Evolutionary conservation across 495 filamentous ascomycete genomes (phyloP).

Genomic region (Amniculicola lignicola): DNA sequence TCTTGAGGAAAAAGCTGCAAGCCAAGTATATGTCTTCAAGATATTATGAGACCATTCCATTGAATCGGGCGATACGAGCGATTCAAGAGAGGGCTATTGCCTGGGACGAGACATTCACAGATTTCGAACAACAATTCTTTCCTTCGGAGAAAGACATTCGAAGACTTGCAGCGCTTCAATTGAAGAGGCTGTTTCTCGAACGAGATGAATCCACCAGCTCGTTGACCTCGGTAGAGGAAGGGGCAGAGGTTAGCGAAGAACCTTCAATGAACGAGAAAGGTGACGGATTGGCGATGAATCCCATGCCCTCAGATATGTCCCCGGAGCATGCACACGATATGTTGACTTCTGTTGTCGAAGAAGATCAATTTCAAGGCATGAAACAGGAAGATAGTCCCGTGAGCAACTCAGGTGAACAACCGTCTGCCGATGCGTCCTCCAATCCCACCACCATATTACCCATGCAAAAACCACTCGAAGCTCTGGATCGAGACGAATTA

Average conservation of each 20-base stretch:
- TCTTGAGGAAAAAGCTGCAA: conserved; percentile 72
- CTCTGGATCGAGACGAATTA: conserved; percentile 51
- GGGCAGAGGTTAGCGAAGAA: conserved; percentile 39
- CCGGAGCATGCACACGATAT: conserved; percentile 55
- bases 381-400: not conserved
- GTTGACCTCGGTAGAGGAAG: conserved; percentile 60
- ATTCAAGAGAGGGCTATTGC: conserved; percentile 90
- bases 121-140: conserved; percentile 91
- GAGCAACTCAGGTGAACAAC: not conserved
- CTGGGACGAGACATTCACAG: conserved; percentile 86
- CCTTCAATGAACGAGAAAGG: conserved; percentile 49
- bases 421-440: not conserved
- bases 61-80: conserved; percentile 80
- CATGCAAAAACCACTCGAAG: conserved; percentile 40
- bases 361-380: conserved; percentile 45
- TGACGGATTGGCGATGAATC: conserved; percentile 34
- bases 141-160: conserved; percentile 97
- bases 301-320: conserved; percentile 51
- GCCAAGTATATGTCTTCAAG: conserved; percentile 87
- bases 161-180: conserved; percentile 81
- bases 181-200: conserved; percentile 94
- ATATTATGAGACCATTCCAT: conserved; percentile 92
- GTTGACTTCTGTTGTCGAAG: conserved; percentile 65
- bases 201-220: conserved; percentile 71
- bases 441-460: conserved; percentile 21